phyloP scores from a whole-genome alignment of 345 rosid genomes.

The Cardamine resedifolia region DNA sequence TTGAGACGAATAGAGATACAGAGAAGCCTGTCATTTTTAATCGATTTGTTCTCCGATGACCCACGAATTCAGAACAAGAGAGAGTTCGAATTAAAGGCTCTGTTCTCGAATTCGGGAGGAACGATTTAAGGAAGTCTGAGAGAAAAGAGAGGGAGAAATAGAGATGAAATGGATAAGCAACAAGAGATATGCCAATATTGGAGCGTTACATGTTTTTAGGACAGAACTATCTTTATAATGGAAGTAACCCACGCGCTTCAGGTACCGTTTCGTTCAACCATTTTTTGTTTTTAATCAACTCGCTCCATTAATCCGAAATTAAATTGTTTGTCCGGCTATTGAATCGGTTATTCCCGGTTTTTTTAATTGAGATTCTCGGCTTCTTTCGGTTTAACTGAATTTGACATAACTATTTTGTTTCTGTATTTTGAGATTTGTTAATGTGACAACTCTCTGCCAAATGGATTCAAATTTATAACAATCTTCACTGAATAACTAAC shows the following conservation, averaged over 20 bases:
- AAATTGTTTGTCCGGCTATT: not conserved
- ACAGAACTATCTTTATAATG: conserved; percentile 27
- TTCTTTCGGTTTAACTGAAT: not conserved
- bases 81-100: conserved; percentile 9
- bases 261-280: not conserved
- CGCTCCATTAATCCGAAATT: not conserved
- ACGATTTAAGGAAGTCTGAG: not conserved
- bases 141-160: not conserved
- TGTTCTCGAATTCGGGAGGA: conserved; percentile 8
- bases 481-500: not conserved
- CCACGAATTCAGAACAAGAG: conserved; percentile 3
- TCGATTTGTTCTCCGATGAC: not conserved
- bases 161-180: conserved; percentile 17
- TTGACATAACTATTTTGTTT: not conserved
- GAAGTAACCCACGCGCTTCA: conserved; percentile 36
- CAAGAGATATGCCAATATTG: conserved; percentile 22
- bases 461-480: not conserved
- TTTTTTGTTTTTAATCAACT: not conserved
- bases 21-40: conserved; percentile 43
- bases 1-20: conserved; percentile 41
- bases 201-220: not conserved
- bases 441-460: not conserved
- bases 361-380: not conserved
- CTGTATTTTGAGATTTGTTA: conserved; percentile 9
- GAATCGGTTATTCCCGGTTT: not conserved